Conservation (phyloP, 148 eudicot genomes). For the Rheum nobile region DNA sequence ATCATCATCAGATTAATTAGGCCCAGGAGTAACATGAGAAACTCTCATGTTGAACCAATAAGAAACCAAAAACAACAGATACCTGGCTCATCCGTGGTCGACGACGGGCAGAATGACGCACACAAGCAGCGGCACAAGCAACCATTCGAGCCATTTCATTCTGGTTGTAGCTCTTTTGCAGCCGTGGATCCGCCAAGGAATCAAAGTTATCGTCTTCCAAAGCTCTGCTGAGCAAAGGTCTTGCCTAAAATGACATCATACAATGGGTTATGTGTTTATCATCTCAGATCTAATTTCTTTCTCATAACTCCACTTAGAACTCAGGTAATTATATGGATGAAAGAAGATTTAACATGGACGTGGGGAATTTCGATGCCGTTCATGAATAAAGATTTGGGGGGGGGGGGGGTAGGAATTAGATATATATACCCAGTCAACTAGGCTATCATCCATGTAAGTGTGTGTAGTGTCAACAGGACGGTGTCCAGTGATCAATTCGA, state of each 20-base stretch:
- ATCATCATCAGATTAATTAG: not conserved
- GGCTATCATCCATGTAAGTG: constrained; percentile 70
- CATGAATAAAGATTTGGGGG: not conserved
- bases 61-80: not conserved
- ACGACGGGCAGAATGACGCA: constrained; percentile 62
- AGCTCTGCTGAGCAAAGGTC: constrained; percentile 67
- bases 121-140: constrained; percentile 32
- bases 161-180: constrained; percentile 41
- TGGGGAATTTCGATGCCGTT: not conserved
- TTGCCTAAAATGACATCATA: constrained; percentile 36
- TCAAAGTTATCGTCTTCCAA: constrained; percentile 62
- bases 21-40: not conserved
- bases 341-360: not conserved
- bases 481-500: constrained; percentile 79
- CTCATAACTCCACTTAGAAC: not conserved
- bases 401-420: not conserved
- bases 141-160: constrained; percentile 77
- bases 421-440: constrained; percentile 81
- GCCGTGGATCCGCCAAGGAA: constrained; percentile 41
- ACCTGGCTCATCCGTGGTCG: constrained; percentile 92
- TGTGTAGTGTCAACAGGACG: constrained; percentile 61
- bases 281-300: too few relatives aligned
- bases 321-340: not conserved
- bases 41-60: too few relatives aligned
- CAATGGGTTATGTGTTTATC: not conserved